These are phyloP conservation scores for Thecaphora frezii DNA, from an alignment of 1,284 basidiomycete genomes.

Conservation along the genomic window DNA sequence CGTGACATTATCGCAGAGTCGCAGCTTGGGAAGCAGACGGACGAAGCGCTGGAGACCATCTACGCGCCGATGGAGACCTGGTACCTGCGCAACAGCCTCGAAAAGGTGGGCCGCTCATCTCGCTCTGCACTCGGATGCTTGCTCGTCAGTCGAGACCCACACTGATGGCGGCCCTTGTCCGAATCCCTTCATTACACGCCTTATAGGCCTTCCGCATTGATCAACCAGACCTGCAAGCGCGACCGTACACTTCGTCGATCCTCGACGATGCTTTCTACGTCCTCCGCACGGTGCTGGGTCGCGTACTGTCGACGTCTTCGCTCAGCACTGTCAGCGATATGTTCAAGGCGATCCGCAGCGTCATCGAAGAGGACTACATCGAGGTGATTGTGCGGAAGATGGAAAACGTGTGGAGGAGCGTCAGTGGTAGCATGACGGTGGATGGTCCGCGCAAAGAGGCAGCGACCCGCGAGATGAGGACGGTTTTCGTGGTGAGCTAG, in stretches of 20 bases:
- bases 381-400: conserved; percentile 53
- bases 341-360: conserved; percentile 19
- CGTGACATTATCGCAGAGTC: conserved; percentile 63
- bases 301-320: conserved; percentile 46
- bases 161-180: no score
- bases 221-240: conserved; percentile 34
- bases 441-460: conserved; percentile 55
- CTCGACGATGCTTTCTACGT: conserved; percentile 58
- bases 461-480: conserved; percentile 52
- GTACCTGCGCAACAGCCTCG: conserved; percentile 84
- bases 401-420: conserved; percentile 47
- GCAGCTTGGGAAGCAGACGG: conserved; percentile 69
- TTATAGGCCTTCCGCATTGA: conserved; percentile 14
- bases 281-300: conserved; percentile 45
- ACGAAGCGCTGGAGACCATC: conserved; percentile 65
- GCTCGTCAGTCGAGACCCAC: not conserved
- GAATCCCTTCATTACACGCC: no score
- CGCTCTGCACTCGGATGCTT: not conserved
- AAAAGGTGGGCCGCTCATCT: conserved; percentile 69
- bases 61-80: conserved; percentile 88
- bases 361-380: conserved; percentile 50
- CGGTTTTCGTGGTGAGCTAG: conserved; percentile 34
- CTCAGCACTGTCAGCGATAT: conserved; percentile 29
- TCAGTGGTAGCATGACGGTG: conserved; percentile 43
- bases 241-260: conserved; percentile 47